Percentiles rank a stretch among this genome's conserved stretches.
Evolutionary conservation across 306 rosid species (phyloP).

Genomic region (Ochetophila trinervis): DNA sequence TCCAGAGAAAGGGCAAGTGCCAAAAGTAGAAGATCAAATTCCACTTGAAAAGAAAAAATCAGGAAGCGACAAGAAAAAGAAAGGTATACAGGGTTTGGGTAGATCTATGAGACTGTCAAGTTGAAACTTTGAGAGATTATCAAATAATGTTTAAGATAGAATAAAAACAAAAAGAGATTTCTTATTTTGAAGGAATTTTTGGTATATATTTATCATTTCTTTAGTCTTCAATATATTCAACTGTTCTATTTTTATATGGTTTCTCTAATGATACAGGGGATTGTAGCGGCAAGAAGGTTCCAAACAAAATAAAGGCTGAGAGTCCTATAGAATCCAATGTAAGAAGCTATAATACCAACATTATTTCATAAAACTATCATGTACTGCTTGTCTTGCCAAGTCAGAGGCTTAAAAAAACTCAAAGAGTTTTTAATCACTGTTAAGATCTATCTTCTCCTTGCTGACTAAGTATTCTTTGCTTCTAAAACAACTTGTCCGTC

Average conservation of each 20-base stretch:
- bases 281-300: conserved; percentile 20
- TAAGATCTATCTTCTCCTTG: no score
- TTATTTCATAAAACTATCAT: background rate
- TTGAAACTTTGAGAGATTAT: conserved; percentile 11
- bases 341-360: conserved; percentile 26
- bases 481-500: no score
- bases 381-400: no score
- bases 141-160: background rate
- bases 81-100: conserved; percentile 38
- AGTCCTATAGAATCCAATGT: conserved; percentile 34
- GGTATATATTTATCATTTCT: background rate
- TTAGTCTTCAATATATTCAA: background rate
- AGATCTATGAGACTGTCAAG: conserved; percentile 8
- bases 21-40: conserved; percentile 24
- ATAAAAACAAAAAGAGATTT: background rate
- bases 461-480: no score
- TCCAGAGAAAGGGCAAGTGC: conserved; percentile 24
- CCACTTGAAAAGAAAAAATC: conserved; percentile 37
- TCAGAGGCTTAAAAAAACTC: no score
- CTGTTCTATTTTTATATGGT: conserved; percentile 3
- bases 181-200: background rate
- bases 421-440: no score
- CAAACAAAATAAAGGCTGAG: conserved; percentile 27
- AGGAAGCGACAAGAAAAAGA: conserved; percentile 28
- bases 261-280: conserved; percentile 39